Base-by-base conservation (phyloP, 768 basidiomycete genomes). In the Rubroboletus satanas region DNA sequence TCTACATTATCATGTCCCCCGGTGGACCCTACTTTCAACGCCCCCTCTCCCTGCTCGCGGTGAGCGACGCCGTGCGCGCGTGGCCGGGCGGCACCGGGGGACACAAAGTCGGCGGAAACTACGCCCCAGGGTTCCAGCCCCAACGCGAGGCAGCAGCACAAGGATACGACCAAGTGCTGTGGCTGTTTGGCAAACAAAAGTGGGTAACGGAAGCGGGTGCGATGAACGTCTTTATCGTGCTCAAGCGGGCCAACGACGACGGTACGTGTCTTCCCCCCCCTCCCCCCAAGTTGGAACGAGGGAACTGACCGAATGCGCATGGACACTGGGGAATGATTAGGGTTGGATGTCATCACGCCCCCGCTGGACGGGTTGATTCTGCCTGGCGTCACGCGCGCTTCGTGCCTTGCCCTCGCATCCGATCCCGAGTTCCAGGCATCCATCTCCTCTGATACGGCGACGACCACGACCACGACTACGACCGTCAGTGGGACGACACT, bases 351-450 rank as follows among this genome's bases (percentile, higher is more conserved):
- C 50, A 77, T 92, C 58, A 97, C 96, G 1, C 90, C 95, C 2
- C 88, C 92, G 14, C 74, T 97, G 56, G 92, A 90, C 67, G 93
- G 94, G 47, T 88, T 91, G 72, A 92, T 98, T 64, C 82, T 98
- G 2, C 93, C 94, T 2, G 93, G 95, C 43, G 84, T 98, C 26
- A 97, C 94, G 7, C 85, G 95, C 58, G 88, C 89, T 63, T 93
- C 91, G 28, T 84, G 90, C 41, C 80, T 97, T 37, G 64, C 77
- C 0, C 84, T 98, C 42, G 81, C 83, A 5, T 74, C 81, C 15
- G 84, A 83, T 9, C 90, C 91, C 59, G 73, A 75, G 0, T 79
- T 78, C 45, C 77, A 18, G 38, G 39, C 52, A 31, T 50, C 49
- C 4, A 5, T 49, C 44, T 51, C 65, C 4, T 52, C 12, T 5